Conservation (phyloP, 2,329 filamentous ascomycete species). For the Aspergillus sp. region DNA sequence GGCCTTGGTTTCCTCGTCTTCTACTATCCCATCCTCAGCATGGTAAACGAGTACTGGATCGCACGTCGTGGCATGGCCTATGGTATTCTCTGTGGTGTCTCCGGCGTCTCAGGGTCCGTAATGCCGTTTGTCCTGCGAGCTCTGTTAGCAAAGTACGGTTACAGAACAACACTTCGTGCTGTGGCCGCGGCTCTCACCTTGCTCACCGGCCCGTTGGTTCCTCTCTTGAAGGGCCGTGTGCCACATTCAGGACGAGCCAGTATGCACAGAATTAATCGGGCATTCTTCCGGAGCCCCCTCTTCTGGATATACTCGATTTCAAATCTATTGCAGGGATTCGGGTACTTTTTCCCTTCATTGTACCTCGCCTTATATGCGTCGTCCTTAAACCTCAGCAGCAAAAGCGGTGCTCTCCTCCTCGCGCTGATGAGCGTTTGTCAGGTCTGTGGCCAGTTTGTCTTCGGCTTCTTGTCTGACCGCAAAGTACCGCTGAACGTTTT, state of each 20-base stretch:
- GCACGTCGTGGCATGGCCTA: slow-evolving; percentile 46
- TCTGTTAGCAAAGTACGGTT: slow-evolving; percentile 42
- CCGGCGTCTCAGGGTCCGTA: no score
- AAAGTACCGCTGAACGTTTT: no score
- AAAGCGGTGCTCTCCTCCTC: no score
- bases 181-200: slow-evolving; percentile 39
- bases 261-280: neutral
- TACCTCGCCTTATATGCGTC: neutral
- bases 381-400: no score
- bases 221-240: slow-evolving; percentile 37
- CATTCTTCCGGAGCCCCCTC: neutral
- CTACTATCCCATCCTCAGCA: slow-evolving; percentile 49
- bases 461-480: no score
- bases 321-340: slow-evolving; percentile 6
- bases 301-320: slow-evolving; percentile 8
- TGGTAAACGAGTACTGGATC: slow-evolving; percentile 52
- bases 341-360: slow-evolving; percentile 4
- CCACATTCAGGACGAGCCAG: neutral
- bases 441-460: no score
- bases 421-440: no score
- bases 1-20: slow-evolving; percentile 50
- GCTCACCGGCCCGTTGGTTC: slow-evolving; percentile 24
- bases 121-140: neutral
- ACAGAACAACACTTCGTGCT: slow-evolving; percentile 45
- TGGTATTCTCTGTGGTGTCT: slow-evolving; percentile 21